Conservation (phyloP, 306 rosid species). For the Quercus parvula region DNA sequence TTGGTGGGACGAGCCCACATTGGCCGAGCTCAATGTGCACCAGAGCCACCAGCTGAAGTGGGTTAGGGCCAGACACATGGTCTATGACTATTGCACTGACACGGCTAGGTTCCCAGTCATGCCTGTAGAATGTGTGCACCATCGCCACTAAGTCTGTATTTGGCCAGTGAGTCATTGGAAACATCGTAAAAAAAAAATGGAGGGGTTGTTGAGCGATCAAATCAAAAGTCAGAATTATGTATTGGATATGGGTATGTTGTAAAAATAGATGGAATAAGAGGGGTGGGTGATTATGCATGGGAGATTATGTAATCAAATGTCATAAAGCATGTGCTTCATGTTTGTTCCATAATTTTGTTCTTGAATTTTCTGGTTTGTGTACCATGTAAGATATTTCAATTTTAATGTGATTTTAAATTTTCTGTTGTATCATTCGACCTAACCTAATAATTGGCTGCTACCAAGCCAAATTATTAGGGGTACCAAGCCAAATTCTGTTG, state of each 20-base stretch:
- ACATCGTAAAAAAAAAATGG: not conserved
- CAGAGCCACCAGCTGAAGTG: slow-evolving; percentile 91
- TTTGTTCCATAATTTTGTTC: slow-evolving; percentile 8
- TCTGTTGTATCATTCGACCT: not conserved
- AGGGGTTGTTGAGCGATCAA: not conserved
- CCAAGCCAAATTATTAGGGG: no score
- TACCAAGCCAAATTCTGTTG: no score
- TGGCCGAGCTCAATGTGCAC: slow-evolving; percentile 62
- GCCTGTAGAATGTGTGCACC: slow-evolving; percentile 80
- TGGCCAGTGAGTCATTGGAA: no score
- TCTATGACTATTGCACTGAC: slow-evolving; percentile 85
- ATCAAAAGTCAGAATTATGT: not conserved
- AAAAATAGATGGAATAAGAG: not conserved
- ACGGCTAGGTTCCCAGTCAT: slow-evolving; percentile 56
- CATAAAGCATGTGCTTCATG: slow-evolving; percentile 47
- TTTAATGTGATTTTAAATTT: not conserved
- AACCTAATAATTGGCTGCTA: not conserved
- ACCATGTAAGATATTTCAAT: not conserved
- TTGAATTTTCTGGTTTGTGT: not conserved
- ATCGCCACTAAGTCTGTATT: slow-evolving; percentile 33
- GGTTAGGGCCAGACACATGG: slow-evolving; percentile 88
- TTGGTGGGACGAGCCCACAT: slow-evolving; percentile 87
- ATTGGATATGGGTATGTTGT: not conserved
- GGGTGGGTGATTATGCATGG: not conserved
- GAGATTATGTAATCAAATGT: not conserved